phyloP scores from a whole-genome alignment of 2,329 filamentous ascomycete genomes.

The Phialemonium atrogriseum region DNA sequence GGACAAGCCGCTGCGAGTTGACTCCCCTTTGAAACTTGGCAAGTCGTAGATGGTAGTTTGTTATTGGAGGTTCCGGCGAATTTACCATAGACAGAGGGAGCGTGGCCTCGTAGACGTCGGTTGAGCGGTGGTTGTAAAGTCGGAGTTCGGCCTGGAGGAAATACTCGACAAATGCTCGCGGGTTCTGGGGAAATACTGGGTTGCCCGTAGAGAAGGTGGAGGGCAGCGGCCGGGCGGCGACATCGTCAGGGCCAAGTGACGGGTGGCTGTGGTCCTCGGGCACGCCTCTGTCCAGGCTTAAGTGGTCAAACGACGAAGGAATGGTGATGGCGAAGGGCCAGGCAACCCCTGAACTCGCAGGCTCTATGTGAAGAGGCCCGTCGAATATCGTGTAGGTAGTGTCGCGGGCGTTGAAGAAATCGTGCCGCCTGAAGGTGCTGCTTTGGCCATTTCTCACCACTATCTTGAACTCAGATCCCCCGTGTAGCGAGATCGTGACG shows the following conservation, averaged over 20 bases:
- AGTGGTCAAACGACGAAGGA: slow-evolving; percentile 10
- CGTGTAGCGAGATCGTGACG: slow-evolving; percentile 15
- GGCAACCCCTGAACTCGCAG: background rate
- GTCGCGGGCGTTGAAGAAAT: no score
- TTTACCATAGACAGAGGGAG: slow-evolving; percentile 15
- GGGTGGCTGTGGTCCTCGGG: slow-evolving; percentile 11
- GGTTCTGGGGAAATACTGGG: slow-evolving; percentile 3
- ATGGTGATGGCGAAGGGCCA: slow-evolving; percentile 23
- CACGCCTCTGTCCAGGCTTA: background rate
- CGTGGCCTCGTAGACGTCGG: slow-evolving; percentile 6
- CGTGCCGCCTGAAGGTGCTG: no score
- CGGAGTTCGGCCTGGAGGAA: slow-evolving; percentile 20
- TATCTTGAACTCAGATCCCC: slow-evolving; percentile 19
- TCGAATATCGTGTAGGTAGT: slow-evolving; percentile 7
- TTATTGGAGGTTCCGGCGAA: slow-evolving; percentile 9
- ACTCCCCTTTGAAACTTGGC: background rate
- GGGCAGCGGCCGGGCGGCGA: slow-evolving; percentile 11
- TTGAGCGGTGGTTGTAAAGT: slow-evolving; percentile 2
- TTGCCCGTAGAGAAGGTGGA: slow-evolving; percentile 6
- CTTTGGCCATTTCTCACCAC: no score
- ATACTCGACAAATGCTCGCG: slow-evolving; percentile 26
- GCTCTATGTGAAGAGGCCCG: slow-evolving; percentile 18
- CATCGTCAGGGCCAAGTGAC: slow-evolving; percentile 1
- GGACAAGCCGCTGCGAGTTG: slow-evolving; percentile 20
- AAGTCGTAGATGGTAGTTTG: slow-evolving; percentile 8